phyloP scores from a whole-genome alignment of 768 basidiomycete species.

The Naematelia encephala region DNA sequence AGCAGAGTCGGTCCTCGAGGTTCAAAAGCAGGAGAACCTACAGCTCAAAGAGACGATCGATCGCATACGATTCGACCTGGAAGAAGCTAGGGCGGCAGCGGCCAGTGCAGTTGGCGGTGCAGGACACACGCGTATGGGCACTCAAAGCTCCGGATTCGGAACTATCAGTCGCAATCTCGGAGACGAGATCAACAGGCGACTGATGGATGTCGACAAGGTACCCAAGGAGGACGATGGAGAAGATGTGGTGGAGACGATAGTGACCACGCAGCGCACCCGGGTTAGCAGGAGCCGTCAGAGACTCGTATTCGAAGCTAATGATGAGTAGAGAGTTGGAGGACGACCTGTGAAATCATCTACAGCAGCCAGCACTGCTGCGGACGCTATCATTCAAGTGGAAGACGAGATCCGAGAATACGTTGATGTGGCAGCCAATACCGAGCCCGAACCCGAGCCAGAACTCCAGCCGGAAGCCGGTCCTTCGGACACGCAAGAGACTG shows the following conservation, averaged over 20 bases:
- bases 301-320: conserved; percentile 12
- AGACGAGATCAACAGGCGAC: conserved; percentile 53
- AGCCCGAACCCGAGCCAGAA: conserved; percentile 57
- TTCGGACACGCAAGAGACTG: conserved; percentile 55
- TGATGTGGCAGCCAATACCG: conserved; percentile 70
- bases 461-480: conserved; percentile 49
- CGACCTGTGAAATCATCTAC: conserved; percentile 56
- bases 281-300: conserved; percentile 53
- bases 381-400: conserved; percentile 25
- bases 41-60: conserved; percentile 94
- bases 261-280: conserved; percentile 61
- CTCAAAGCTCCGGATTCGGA: conserved; percentile 22
- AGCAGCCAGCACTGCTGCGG: conserved; percentile 17
- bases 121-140: conserved; percentile 49
- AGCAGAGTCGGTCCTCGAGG: conserved; percentile 71
- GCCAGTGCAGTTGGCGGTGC: conserved; percentile 50
- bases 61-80: conserved; percentile 87
- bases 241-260: conserved; percentile 69
- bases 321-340: conserved; percentile 63
- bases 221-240: conserved; percentile 51
- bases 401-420: conserved; percentile 64
- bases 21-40: conserved; percentile 92
- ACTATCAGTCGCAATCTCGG: conserved; percentile 46
- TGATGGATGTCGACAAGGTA: conserved; percentile 57
- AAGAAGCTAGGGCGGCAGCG: conserved; percentile 68